These are phyloP conservation scores for Kitagawia praeruptora DNA, from an alignment of 129 eudicot species.

Conservation along the genomic window DNA sequence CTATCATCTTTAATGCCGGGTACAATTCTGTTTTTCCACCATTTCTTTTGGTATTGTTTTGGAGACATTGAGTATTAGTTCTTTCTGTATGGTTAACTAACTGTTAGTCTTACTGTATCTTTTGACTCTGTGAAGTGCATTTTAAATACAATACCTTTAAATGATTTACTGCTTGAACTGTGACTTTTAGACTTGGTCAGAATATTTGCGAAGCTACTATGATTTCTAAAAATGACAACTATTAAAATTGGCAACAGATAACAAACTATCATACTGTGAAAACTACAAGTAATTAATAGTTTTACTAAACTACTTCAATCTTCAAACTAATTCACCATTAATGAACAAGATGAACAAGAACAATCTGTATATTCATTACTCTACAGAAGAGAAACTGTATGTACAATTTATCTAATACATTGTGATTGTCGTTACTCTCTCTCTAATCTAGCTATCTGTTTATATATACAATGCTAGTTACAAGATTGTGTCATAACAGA, in stretches of 20 bases:
- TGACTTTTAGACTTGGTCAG: neutral
- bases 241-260: neutral
- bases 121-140: neutral
- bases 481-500: too few species aligned
- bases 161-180: neutral
- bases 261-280: neutral
- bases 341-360: too few species aligned
- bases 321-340: too few species aligned
- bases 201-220: neutral
- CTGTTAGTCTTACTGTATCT: neutral
- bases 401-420: too few species aligned
- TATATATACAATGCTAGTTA: too few species aligned
- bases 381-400: too few species aligned
- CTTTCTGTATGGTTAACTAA: neutral
- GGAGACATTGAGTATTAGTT: neutral
- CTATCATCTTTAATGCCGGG: conserved; percentile 7
- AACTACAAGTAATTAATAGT: neutral
- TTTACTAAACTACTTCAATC: too few species aligned
- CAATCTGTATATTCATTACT: too few species aligned
- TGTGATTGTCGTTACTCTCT: too few species aligned
- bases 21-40: neutral
- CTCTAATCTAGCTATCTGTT: too few species aligned
- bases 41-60: neutral
- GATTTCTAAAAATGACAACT: neutral
- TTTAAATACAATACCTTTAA: neutral